Evolutionary conservation across 495 filamentous ascomycete genomes (phyloP), one percentile per base, ranked within the genome.

Genomic region (Xylaria grammica): DNA sequence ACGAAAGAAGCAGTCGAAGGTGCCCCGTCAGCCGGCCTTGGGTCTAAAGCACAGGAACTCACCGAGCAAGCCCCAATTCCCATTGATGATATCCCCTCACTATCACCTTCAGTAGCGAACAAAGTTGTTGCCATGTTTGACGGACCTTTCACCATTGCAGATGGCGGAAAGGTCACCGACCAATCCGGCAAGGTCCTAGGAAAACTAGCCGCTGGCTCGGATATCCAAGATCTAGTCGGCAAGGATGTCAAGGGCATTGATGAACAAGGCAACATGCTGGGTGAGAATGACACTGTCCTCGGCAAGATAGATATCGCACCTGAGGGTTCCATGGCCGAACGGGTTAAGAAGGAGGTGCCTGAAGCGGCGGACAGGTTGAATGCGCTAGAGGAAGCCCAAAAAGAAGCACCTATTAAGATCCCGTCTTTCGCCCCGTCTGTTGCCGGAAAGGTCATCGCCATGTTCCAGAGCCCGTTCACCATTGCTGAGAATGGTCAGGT

Each of bases 181-280:
- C 82, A 84, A 40, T 82, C 92, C 54, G 91, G 90, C 66, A 86
- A 91, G 67, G 81, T 90, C 53, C 84, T 94, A 62, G 91, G 91
- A 50, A 85, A 86, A 27, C 84, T 88, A 44, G 81, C 85, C 42
- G 84, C 88, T 48, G 91, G 89, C 46, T 85, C 89, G 68, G 86
- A 83, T 84, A 49, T 87, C 84, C 74, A 87, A 88, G 84, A 89
- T 59, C 75, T 86, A 36, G 86, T 95, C 56, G 92, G 92, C 26
- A 81, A 86, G 65, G 80, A 95, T 24, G 77, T 89, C 15, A 86
- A 91, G 58, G 92, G 92, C 20, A 90, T 95, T 44, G 92, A 95
- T 67, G 84, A 89, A 46, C 89, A 96, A 70, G 92, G 92, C 15
- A 92, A 95, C 65, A 88, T 96, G 46, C 76, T 93, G 30, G 92